Evolutionary conservation across 176 grass and related monocot genomes (phyloP), one percentile per base, ranked within the genome.

Genomic region (Oryza longistaminata): DNA sequence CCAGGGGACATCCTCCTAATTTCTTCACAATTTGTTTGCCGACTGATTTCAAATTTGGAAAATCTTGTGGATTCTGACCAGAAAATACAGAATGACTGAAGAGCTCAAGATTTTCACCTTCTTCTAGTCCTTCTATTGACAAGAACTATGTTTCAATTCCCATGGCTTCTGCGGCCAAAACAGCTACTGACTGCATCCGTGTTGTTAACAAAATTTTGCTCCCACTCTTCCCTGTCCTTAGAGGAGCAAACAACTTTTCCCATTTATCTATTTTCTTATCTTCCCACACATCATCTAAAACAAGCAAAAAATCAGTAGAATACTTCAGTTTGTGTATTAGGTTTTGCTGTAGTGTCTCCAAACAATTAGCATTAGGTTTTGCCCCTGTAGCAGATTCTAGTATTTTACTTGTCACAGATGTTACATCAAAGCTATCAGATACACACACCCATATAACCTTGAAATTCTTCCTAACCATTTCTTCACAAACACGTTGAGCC

Each of bases 221-320:
- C n/a, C 90, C 87, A 3, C 7, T 85, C 40, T 76, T 62, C 1
- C 83, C 83, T 37, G 7, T 21, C 50, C 62, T 77, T 22, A 92
- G 16, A 34, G 87, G 83, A 45, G 79, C 87, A 70, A 82, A 64
- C 4, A 91, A 15, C 24, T 68, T 84, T 8, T 73, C 37, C 87
- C 90, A 92, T 50, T 37, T 60, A 3, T 84, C 62, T 17, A 3
- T 24, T 24, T 33, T 42, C 31, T 65, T n/a, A 10, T 89, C 86
- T 7, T 79, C 68, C 86, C 83, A 83, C 13, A 86, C 87, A 71
- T 89, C 90, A 87, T 92, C 90, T 11, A 92, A 35, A n/a, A 92
- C 33, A 71, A 92, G 73, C 42, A 92, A 40, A 71, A 86, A 86
- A 2, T 33, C 82, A 10, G 66, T 33, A 7, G 5, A 2, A 21